Base-by-base conservation (phyloP, 2,329 filamentous ascomycete genomes). In the Plenodomus tracheiphilus region DNA sequence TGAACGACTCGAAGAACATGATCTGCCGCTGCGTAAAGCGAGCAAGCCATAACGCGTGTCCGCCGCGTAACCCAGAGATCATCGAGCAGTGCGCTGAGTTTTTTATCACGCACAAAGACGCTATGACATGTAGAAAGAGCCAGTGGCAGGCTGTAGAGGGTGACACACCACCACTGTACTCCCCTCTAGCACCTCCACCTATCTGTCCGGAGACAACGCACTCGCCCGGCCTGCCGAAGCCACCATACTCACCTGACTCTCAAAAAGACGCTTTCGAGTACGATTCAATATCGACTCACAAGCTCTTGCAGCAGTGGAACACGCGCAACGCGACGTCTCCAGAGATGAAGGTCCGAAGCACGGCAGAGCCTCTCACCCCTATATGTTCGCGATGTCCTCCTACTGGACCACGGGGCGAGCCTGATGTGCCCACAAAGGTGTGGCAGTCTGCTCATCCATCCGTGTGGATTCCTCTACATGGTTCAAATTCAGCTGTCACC, bases 21-120 rank as follows among this genome's bases (percentile, higher is more conserved):
- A 53, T 64, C 0, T 64, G 61, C 22, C 59, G 59, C 18, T 64
- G 61, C 28, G 25, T 28, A 5, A 21, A n/a, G 6, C 16, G 37
- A 2, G 15, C 37, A 6, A 43, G 49, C 9, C 42, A 47, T 15
- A 22, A n/a, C 4, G 34, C 32, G 15, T 38, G 44, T 11, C n/a
- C 6, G 3, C 48, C 57, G 4, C 45, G 41, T 2, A 51, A 54
- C n/a, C 36, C 46, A 2, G 43, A 54, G 20, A 62, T 59, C 3
- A 36, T 54, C 11, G 54, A 52, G 16, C 50, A 52, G 10, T 62
- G 56, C 8, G 51, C 53, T 3, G 37, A 53, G 10, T 63, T 52
- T 42, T 63, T 63, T 8, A 21, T 40, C 11, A 2, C 20, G 1
- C 8, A 53, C 6, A 16, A 19, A 5, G 39, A 39, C 2, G 34